Base-by-base conservation (phyloP, 2,329 filamentous ascomycete species). In the Malbranchea zuffiana region DNA sequence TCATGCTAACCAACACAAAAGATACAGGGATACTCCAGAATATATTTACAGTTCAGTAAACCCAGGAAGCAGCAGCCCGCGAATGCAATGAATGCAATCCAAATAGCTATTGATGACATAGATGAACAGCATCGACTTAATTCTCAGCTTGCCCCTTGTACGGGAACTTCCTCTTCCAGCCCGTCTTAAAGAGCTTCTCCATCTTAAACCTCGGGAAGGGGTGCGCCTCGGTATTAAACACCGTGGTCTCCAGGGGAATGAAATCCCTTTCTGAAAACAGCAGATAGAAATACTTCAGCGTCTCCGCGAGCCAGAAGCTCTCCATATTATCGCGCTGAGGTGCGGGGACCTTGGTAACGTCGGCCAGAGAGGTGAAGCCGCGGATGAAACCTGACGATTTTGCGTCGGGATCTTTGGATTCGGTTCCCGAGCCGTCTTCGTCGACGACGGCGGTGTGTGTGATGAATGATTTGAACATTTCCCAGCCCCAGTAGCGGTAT, bases 251-350 rank as follows among this genome's bases (percentile, higher is more conserved):
- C 20, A 98, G 69, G 2, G 87, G 85, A 27, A 96, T 67, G 24
- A 95, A 61, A 43, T 92, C 82, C 46, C 80, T 69, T 3, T 82
- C 78, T 2, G 84, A 87, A 63, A 98, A 98, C 21, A 98, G 70
- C 26, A 98, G 74, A 59, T 94, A 98, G 57, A 98, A 82, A 58
- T 98, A 98, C 63, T 98, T 98, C 29, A 98, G 68, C 15, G 90
- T 98, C 65, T 98, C 90, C 31, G 90, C 87, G 68, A 98, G 74
- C 90, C 90, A 98, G 64, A 96, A 96, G 56, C 85, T 92, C 65
- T 98, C 90, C 88, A 98, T 95, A 50, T 96, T 96, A 60, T 98
- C 88, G 42, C 76, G 71, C 30, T 68, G 65, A 10, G 66, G 59
- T 0, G 85, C 76, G 13, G 87, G 86, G 6, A 90, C 61, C 4